A percentile compares a stretch with the other conserved stretches of the same genome.
Conservation (phyloP, 2,329 filamentous ascomycete species). For the Trichophyton mentagrophytes region DNA sequence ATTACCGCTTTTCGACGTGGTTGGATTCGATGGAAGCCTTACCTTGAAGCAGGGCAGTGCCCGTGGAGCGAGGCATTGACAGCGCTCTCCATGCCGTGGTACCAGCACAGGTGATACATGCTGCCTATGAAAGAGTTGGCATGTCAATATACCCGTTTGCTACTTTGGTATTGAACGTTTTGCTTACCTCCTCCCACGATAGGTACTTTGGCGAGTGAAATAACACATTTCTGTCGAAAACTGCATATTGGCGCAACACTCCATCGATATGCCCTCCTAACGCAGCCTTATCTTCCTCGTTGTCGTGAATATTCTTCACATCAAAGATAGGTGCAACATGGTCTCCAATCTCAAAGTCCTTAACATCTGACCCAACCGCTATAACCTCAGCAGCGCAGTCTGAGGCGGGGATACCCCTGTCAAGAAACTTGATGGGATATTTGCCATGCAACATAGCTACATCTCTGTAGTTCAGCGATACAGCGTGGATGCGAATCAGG, state of each 20-base stretch:
- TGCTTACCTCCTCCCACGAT: conserved; percentile 26
- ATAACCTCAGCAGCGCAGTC: conserved; percentile 57
- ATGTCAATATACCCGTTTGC: neutral
- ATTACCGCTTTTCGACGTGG: neutral
- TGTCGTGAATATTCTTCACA: conserved; percentile 39
- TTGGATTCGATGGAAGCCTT: conserved; percentile 19
- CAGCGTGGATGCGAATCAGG: conserved; percentile 39
- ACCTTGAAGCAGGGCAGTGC: neutral
- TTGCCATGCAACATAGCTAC: conserved; percentile 46
- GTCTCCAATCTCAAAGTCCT: conserved; percentile 39
- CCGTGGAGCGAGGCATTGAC: conserved; percentile 23
- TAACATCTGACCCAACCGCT: conserved; percentile 34
- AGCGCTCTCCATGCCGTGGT: conserved; percentile 33
- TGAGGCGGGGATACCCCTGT: conserved; percentile 41
- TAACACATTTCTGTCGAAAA: conserved; percentile 29
- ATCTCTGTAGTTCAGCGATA: conserved; percentile 44
- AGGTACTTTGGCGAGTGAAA: conserved; percentile 31
- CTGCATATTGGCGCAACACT: conserved; percentile 31
- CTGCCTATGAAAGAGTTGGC: neutral
- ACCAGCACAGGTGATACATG: neutral
- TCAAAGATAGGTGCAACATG: conserved; percentile 53
- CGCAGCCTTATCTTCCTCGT: neutral
- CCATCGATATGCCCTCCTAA: conserved; percentile 47
- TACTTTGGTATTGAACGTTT: conserved; percentile 1
- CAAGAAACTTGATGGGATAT: neutral